Evolutionary conservation across 2,329 filamentous ascomycete species (phyloP).

Genomic region (Phaeosphaeria sp.): DNA sequence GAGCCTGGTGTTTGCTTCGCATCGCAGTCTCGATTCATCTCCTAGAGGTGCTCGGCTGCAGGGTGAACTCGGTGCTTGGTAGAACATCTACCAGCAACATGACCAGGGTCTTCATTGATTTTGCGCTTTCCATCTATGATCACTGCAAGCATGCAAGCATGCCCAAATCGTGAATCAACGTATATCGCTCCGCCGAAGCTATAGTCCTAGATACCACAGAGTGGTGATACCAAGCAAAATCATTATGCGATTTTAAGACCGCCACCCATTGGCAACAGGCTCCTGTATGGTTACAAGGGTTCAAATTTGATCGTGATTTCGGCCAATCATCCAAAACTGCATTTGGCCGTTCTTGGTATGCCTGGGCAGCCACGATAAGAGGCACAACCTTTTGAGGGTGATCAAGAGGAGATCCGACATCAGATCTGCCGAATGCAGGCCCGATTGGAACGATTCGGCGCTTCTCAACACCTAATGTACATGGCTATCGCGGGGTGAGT

Average conservation of each 20-base stretch:
- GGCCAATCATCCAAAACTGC: too few relatives aligned
- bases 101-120: neutral
- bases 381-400: neutral
- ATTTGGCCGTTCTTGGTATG: neutral
- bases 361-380: neutral
- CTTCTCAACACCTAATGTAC: too few relatives aligned
- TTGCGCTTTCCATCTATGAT: neutral
- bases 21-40: neutral
- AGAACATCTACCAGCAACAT: neutral
- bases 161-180: neutral
- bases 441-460: too few relatives aligned
- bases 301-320: too few relatives aligned
- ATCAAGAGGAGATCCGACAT: too few relatives aligned
- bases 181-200: neutral
- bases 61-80: neutral
- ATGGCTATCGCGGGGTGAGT: too few relatives aligned
- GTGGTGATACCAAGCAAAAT: neutral
- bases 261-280: too few relatives aligned
- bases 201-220: neutral
- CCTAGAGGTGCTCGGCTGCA: neutral
- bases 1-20: neutral
- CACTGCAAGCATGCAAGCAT: neutral
- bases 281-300: too few relatives aligned
- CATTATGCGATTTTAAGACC: too few relatives aligned
- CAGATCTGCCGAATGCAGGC: too few relatives aligned